Evolutionary conservation across 2,329 filamentous ascomycete genomes (phyloP), one percentile per base, ranked within the genome.

Genomic region (Colletotrichum aenigma): DNA sequence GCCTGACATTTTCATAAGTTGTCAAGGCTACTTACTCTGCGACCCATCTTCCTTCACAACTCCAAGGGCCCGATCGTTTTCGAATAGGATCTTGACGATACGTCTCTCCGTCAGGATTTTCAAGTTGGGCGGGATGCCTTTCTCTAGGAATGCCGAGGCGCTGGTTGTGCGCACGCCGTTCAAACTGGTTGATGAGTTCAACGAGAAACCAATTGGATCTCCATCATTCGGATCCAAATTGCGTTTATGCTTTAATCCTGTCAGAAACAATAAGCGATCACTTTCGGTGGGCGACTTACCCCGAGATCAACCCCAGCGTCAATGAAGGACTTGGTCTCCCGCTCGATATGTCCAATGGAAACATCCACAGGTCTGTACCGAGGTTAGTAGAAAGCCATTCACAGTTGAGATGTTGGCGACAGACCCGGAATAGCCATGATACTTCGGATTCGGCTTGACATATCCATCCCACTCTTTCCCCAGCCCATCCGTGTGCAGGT

Each of bases 101-200:
- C 95, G 97, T 28, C 95, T 94, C 82, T 97, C 93, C 81, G 95
- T 98, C 76, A 98, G 88, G 76, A 98, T 89, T 28, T 94, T 96
- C 84, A 98, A 85, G 86, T 98, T 98, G 13, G 94, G 8, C 21
- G 56, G 43, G 16, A 55, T 15, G 2, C 10, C 21, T 15, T 32
- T 67, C 1, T 43, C 69, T 16, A 75, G 10, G 13, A 75, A 75
- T 16, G 72, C 72, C 34, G 72, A 72, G 26, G 72, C 72, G 24
- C 69, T 48, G 10, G 72, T 75, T 6, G 52, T 71, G 24, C 72
- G 60, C 7, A 75, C 13, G 2, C 69, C 64, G 16, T 75, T 62
- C 2, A 67, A 16, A 5, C 69, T 72, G 2, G 68, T 66, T 6
- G 61, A 36, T 4, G 72, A 28, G 34, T 72, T 72, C 21, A 75